Evolutionary conservation across 2,329 filamentous ascomycete genomes (phyloP), one percentile per base, ranked within the genome.

Genomic region (Bipolaris zeicola): DNA sequence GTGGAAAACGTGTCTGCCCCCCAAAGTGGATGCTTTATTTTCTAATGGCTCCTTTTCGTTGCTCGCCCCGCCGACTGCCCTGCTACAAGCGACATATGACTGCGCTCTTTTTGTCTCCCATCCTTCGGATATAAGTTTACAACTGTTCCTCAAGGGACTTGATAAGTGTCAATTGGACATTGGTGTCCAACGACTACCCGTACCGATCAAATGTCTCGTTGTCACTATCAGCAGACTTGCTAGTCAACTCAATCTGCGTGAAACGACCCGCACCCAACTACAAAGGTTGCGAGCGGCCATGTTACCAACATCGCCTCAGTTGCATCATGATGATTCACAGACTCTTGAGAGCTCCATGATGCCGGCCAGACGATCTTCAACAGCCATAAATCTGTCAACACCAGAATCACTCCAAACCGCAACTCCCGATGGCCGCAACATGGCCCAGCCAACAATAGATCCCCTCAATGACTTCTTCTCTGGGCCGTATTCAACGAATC

Each of bases 1-100:
- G 66, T 81, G 68, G 76, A 79, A 67, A 52, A 41, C 61, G 13
- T 60, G 60, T 3, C 54, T 75, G 31, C 70, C 72, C 13, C 22
- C 60, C 2, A 69, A 65, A 39, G 61, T 74, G 34, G 61, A 34
- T 61, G 68, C 39, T 51, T 71, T 22, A 52, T 58, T 26, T 56
- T 56, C 18, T 61, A 67, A 31, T 8, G 44, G 42, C 31, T 44
- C 55, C 4, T 42, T 57, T 6, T 58, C 58, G 4, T 60, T 66
- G 1, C 41, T 63, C 1, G 69, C 68, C 24, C 71, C 71, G 41
- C 69, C 71, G 10, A 62, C 64, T 28, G 54, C 68, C 18, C 45
- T 75, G 20, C 62, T 76, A 5, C 69, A 68, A 28, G 49, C 72
- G 18, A 64, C 69, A 2, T 72, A 73, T 51, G 58, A 65, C 31